Percentiles rank a stretch among this genome's conserved stretches.
Evolutionary conservation across 2,329 filamentous ascomycete species (phyloP).

Genomic region (Diaporthe vaccinii): DNA sequence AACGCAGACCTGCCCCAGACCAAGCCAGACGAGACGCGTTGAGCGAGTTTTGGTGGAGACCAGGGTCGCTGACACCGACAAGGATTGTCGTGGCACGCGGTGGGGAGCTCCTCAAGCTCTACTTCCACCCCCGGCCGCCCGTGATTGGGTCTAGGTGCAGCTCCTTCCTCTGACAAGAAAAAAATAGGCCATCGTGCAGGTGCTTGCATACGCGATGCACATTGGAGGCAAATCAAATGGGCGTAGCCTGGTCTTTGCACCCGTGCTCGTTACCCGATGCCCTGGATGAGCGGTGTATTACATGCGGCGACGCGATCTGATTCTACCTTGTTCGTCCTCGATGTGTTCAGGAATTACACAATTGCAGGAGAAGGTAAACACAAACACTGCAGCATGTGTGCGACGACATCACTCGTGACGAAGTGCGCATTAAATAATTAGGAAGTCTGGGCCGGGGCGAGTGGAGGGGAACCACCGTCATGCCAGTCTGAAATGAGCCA

Average conservation of each 20-base stretch:
- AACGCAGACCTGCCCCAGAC: conserved; percentile 27
- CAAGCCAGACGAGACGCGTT: conserved; percentile 36
- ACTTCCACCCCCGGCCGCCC: background rate
- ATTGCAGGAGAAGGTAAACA: conserved; percentile 3
- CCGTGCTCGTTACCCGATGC: background rate
- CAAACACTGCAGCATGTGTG: background rate
- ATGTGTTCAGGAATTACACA: background rate
- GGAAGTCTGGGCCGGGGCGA: background rate
- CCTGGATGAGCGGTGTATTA: conserved; percentile 18
- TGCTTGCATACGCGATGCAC: conserved; percentile 19
- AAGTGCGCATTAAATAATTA: background rate
- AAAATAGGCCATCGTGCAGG: conserved; percentile 22
- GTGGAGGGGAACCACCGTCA: conserved; percentile 20
- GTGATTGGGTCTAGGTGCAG: conserved; percentile 13
- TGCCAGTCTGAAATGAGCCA: conserved; percentile 29
- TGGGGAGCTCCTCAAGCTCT: conserved; percentile 25
- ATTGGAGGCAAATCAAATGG: background rate
- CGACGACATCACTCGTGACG: background rate
- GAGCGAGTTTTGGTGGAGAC: conserved; percentile 34
- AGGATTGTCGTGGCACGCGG: conserved; percentile 29
- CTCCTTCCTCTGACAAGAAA: conserved; percentile 8
- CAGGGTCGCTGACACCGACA: conserved; percentile 27
- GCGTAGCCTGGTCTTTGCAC: background rate
- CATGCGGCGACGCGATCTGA: background rate
- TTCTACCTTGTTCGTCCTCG: background rate